Evolutionary conservation across 2,329 filamentous ascomycete species (phyloP).

Genomic region (Penicillium aurantiogriseum): DNA sequence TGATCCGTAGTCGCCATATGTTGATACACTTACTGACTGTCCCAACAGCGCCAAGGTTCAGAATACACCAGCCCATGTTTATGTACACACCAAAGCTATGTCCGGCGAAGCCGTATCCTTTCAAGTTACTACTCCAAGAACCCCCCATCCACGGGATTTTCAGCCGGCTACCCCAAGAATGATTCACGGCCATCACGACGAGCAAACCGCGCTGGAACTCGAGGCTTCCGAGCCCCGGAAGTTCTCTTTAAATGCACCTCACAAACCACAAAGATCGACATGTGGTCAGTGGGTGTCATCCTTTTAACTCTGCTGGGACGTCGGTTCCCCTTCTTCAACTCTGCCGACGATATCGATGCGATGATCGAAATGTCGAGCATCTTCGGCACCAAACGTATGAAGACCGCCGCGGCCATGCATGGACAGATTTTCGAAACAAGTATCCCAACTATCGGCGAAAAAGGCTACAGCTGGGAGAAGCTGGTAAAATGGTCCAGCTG

Average conservation of each 20-base stretch:
- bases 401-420: constrained; percentile 74
- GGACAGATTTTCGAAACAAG: constrained; percentile 90
- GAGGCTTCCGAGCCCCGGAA: constrained; percentile 93
- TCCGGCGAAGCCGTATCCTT: constrained; percentile 58
- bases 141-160: constrained; percentile 44
- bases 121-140: constrained; percentile 60
- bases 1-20: constrained; percentile 4
- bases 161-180: constrained; percentile 77
- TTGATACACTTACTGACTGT: constrained; percentile 7
- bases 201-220: constrained; percentile 90
- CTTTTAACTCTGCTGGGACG: constrained; percentile 89
- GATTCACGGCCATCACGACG: constrained; percentile 84
- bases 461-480: constrained; percentile 85
- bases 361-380: constrained; percentile 97
- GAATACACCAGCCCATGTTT: constrained; percentile 58
- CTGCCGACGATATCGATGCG: constrained; percentile 94
- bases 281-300: constrained; percentile 97
- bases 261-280: constrained; percentile 89
- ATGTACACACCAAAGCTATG: constrained; percentile 66
- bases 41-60: constrained; percentile 55
- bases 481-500: constrained; percentile 95
- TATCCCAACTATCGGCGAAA: constrained; percentile 83
- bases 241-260: constrained; percentile 96
- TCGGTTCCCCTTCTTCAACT: constrained; percentile 98
- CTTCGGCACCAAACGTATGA: constrained; percentile 84